Evolutionary conservation across 441 rosid species (phyloP).

Genomic region (Capsella rubella): DNA sequence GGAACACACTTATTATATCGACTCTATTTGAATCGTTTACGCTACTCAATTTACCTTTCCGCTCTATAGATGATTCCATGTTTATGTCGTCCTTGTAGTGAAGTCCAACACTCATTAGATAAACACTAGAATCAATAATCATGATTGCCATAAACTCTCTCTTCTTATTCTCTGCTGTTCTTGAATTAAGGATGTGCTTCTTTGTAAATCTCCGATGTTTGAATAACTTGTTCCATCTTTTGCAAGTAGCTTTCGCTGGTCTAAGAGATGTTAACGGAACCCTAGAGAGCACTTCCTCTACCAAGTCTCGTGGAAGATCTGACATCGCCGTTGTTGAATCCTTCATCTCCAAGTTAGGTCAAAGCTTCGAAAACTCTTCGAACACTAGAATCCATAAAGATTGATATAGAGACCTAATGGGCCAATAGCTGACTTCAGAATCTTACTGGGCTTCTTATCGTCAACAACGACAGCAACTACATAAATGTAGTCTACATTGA

Average conservation of each 20-base stretch:
- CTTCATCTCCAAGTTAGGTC: constrained; percentile 4
- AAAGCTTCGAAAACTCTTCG: background rate
- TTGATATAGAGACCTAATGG: too few relatives aligned
- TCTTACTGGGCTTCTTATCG: too few relatives aligned
- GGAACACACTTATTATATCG: background rate
- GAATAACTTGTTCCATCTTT: background rate
- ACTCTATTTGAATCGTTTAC: background rate
- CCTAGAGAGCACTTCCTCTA: background rate
- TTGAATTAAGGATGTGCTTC: background rate
- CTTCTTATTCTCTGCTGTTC: background rate
- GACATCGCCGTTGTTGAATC: constrained; percentile 3
- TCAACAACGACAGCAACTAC: too few relatives aligned
- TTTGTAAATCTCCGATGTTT: background rate
- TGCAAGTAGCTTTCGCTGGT: background rate
- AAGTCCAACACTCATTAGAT: background rate
- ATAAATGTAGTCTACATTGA: too few relatives aligned
- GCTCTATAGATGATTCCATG: background rate
- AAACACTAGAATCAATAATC: background rate
- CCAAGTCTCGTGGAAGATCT: background rate
- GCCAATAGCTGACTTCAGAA: too few relatives aligned
- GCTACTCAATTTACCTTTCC: background rate
- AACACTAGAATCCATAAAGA: too few relatives aligned
- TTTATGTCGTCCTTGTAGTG: background rate
- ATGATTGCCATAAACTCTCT: background rate
- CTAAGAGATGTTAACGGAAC: background rate